Base-by-base conservation (phyloP, 2,329 filamentous ascomycete species). In the Ophiostoma ulmi region DNA sequence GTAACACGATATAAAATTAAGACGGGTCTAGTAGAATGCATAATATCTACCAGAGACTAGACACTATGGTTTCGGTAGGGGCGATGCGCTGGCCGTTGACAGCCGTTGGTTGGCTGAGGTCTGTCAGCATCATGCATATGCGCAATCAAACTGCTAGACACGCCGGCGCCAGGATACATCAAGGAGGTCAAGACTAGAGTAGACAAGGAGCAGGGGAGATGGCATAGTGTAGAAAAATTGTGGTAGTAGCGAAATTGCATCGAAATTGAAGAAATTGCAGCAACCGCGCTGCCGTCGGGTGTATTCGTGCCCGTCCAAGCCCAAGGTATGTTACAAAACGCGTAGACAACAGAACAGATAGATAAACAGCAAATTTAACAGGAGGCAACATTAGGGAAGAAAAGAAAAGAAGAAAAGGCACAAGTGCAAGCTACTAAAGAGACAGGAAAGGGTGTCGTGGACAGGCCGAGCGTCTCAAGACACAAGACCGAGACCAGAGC, bases 91-190 rank as follows among this genome's bases (percentile, higher is more conserved):
- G 70, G 58, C 66, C n/a, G 14, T 52, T 58, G 41, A 31, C 44
- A 13, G 20, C 61, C n/a, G 41, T 61, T 71, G 70, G 70, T 69
- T 69, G 67, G 70, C 67, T 71, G 44, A 41, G 39, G 20, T 71
- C 52, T 41, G 22, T 26, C 35, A 44, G 61, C 13, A 14, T 36
- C 44, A 41, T 26, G 39, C 66, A 65, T 64, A 48, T 61, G 48
- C 69, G 41, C 36, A 68, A 64, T 31, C 36, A 48, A 7, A 65
- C 10, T 13, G 14, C 39, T 41, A 14, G 39, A 41, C 39, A 41
- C 39, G 39, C 39, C 10, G 39, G 39, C 39, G 39, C 39, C 39
- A 41, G 39, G 6, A 39, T 39, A 39, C 38, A 39, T 39, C 38
- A 39, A 39, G 44, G 44, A 31, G 31, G 31, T 4, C 31, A 31